Evolutionary conservation across 306 rosid genomes (phyloP), one percentile per base, ranked within the genome.

Genomic region (Acmispon strigosus): DNA sequence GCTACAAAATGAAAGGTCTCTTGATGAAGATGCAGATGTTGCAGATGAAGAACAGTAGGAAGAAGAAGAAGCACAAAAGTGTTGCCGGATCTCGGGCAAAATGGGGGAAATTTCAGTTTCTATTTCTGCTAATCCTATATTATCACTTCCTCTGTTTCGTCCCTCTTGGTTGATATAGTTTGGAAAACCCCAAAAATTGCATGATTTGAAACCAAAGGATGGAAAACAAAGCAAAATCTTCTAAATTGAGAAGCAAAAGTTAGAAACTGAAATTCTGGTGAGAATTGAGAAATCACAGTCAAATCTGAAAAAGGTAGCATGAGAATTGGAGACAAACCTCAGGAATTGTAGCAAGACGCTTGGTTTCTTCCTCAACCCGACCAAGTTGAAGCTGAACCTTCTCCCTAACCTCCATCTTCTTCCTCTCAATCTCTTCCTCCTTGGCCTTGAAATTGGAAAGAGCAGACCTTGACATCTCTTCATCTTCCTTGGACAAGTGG

Each of bases 361-460:
- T 93, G 61, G 94, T 90, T 85, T 93, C 98, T 87, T 93, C 98
- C 42, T 93, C 97, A 8, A 90, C 98, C 0, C 97, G 89, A 78
- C 97, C 98, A 24, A 93, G 62, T 76, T 93, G 98, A 0, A 85
- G 89, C 66, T 93, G 97, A 71, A 93, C 97, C 44, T 88, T 90
- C 14, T 93, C 98, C 54, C 97, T 69, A 4, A 93, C 97, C 83
- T 93, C 98, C 94, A 93, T 69, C 84, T 89, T 90, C 94, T 85
- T 93, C 90, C 82, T 80, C 75, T 93, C 98, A 78, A 93, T 93
- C 85, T 93, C 98, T 66, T 93, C 98, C 74, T 93, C 98, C 19
- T 93, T 93, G 52, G 97, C 98, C 42, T 89, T 66, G 86, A 93
- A 93, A 10, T 88, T 85, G n/a, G 97, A 87, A 2, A 93, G 97